Conservation (phyloP, 805 yeast species). For the Wickerhamiella dianesei region DNA sequence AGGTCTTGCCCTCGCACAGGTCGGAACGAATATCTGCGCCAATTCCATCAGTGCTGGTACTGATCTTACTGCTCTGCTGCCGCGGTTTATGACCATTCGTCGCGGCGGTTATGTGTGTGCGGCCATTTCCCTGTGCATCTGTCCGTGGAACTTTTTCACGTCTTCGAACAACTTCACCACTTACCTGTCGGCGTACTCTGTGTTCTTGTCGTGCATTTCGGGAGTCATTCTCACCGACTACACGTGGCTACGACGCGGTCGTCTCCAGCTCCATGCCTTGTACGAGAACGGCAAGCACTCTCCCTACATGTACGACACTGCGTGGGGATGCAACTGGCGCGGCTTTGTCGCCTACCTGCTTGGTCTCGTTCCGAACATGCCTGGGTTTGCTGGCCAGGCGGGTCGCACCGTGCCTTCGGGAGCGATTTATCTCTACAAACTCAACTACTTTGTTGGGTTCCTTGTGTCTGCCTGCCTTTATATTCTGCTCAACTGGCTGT, state of each 20-base stretch:
- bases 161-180: constrained; percentile 64
- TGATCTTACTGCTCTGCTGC: constrained; percentile 35
- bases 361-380: constrained; percentile 72
- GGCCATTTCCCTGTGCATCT: constrained; percentile 48
- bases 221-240: constrained; percentile 57
- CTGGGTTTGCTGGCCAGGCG: constrained; percentile 74
- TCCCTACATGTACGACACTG: constrained; percentile 42
- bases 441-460: constrained; percentile 71
- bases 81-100: constrained; percentile 43
- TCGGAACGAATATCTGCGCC: constrained; percentile 36
- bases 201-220: constrained; percentile 70
- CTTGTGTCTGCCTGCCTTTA: constrained; percentile 43
- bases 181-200: constrained; percentile 67
- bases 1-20: constrained; percentile 44
- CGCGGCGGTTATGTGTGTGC: constrained; percentile 77
- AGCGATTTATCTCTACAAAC: constrained; percentile 56
- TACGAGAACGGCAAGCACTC: constrained; percentile 36
- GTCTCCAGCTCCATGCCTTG: constrained; percentile 47
- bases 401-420: constrained; percentile 68
- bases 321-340: constrained; percentile 68
- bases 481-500: constrained; percentile 28
- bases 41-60: constrained; percentile 39
- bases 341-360: constrained; percentile 67
- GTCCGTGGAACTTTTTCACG: constrained; percentile 72
- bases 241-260: constrained; percentile 60